phyloP scores from a whole-genome alignment of 768 basidiomycete genomes.

The Boletus rubescentipes region DNA sequence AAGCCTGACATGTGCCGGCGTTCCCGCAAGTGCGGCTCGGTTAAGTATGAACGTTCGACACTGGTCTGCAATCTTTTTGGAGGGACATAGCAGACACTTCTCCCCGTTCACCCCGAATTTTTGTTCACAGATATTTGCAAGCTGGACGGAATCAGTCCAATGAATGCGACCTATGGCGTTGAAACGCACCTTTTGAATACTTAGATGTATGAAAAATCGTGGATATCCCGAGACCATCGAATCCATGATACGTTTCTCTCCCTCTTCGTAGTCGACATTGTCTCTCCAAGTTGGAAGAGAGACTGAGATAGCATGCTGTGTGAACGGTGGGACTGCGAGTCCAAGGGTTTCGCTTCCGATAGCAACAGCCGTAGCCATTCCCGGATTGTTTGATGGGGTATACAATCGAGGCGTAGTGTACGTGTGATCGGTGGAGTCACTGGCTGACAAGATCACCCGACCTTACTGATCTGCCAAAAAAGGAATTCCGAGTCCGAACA shows the following conservation, averaged over 20 bases:
- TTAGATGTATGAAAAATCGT: slow-evolving; percentile 88
- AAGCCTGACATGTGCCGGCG: slow-evolving; percentile 49
- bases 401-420: no score
- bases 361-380: slow-evolving; percentile 7
- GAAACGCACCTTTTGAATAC: slow-evolving; percentile 77
- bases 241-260: slow-evolving; percentile 73
- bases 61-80: slow-evolving; percentile 65
- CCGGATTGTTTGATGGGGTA: neutral
- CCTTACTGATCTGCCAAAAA: neutral
- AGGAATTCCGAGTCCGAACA: neutral
- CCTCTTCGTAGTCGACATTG: slow-evolving; percentile 90
- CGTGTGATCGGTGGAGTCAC: neutral
- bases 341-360: slow-evolving; percentile 38
- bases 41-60: slow-evolving; percentile 72
- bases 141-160: slow-evolving; percentile 43
- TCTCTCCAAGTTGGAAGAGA: slow-evolving; percentile 92
- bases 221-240: slow-evolving; percentile 91
- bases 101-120: slow-evolving; percentile 77
- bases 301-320: slow-evolving; percentile 91
- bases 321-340: slow-evolving; percentile 59
- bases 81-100: slow-evolving; percentile 76
- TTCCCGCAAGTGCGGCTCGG: slow-evolving; percentile 44
- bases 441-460: no score
- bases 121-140: slow-evolving; percentile 70
- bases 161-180: neutral